phyloP scores from a whole-genome alignment of 208 protist species.

The Crithidia sp. region DNA sequence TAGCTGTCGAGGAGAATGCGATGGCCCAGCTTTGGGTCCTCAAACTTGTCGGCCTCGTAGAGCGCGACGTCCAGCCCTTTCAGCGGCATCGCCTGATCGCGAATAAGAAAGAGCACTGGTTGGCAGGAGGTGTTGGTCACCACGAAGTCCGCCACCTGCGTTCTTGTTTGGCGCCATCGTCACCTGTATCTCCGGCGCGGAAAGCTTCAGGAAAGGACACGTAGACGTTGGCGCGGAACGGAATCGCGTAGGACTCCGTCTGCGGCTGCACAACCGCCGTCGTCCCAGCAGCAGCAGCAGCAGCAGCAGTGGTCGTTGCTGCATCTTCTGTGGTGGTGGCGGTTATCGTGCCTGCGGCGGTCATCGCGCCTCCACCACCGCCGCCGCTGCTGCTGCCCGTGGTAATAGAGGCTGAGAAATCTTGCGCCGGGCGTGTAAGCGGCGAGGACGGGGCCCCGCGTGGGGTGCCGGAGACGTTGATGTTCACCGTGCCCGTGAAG shows the following conservation, averaged over 20 bases:
- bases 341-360: not conserved
- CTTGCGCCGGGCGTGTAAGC: not conserved
- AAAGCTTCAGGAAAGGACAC: conserved; percentile 72
- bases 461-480: conserved; percentile 26
- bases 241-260: conserved; percentile 52
- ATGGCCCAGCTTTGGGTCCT: conserved; percentile 74
- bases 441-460: not conserved
- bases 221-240: conserved; percentile 72
- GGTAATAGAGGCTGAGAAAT: not conserved
- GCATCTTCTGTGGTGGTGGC: not conserved
- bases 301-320: not conserved
- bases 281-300: not conserved
- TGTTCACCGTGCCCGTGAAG: conserved; percentile 49
- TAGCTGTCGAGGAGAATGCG: conserved; percentile 65
- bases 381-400: not conserved
- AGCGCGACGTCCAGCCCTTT: conserved; percentile 69
- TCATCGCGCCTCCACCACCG: not conserved
- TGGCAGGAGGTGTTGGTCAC: conserved; percentile 72
- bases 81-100: conserved; percentile 61
- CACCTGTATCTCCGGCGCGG: conserved; percentile 59
- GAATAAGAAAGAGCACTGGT: conserved; percentile 78
- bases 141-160: conserved; percentile 69
- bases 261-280: not conserved
- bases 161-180: conserved; percentile 84
- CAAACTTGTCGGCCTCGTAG: conserved; percentile 80